Conservation (phyloP, 148 eudicot species). For the Chenopodium formosanum region DNA sequence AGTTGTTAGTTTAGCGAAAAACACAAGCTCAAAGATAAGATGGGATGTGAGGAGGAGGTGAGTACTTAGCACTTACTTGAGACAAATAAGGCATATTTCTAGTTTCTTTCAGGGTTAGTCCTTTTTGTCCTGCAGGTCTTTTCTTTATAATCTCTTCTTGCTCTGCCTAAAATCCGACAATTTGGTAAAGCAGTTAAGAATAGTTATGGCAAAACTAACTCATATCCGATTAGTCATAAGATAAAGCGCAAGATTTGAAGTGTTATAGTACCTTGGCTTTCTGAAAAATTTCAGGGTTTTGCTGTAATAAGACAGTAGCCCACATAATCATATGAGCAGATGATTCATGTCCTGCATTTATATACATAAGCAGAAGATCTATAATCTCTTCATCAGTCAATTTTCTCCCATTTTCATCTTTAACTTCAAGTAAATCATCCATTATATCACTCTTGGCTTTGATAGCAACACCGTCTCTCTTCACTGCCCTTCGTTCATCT, state of each 20-base stretch:
- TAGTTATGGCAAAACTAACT: neutral
- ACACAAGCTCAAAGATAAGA: too few species aligned
- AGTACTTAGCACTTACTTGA: constrained; percentile 37
- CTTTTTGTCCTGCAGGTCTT: constrained; percentile 58
- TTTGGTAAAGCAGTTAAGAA: neutral
- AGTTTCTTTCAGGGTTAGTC: constrained; percentile 64
- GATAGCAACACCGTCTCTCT: constrained; percentile 27
- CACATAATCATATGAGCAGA: constrained; percentile 88
- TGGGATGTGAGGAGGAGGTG: too few species aligned
- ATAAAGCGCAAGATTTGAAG: neutral
- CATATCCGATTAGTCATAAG: neutral
- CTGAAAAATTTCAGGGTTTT: constrained; percentile 59
- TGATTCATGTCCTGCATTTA: constrained; percentile 97
- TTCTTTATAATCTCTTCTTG: constrained; percentile 66
- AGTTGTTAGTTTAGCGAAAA: neutral
- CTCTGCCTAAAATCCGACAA: constrained; percentile 50
- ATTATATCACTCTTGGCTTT: constrained; percentile 66
- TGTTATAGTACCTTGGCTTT: constrained; percentile 61
- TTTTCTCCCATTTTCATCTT: constrained; percentile 72
- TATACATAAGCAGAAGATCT: constrained; percentile 75
- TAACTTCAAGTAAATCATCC: constrained; percentile 65
- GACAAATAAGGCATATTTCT: constrained; percentile 81
- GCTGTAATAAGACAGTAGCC: constrained; percentile 73
- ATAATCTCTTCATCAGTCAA: constrained; percentile 81
- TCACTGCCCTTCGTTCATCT: constrained; percentile 44